Evolutionary conservation across 1,139 yeast genomes (phyloP).

Genomic region (Zygosaccharomyces pseudobailii): DNA sequence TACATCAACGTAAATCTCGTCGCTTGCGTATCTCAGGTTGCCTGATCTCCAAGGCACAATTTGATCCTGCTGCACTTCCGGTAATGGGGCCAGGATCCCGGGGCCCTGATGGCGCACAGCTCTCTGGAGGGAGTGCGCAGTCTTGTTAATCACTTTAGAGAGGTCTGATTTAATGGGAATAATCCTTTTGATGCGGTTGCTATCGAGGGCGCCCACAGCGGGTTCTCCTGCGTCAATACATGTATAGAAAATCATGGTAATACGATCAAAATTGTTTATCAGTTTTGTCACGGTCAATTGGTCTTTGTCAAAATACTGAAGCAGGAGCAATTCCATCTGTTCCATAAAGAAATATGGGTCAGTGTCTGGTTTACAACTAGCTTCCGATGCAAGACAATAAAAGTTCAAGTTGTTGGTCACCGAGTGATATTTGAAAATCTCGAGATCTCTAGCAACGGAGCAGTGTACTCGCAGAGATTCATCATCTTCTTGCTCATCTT

Average conservation of each 20-base stretch:
- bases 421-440: constrained; percentile 23
- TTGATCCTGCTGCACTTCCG: constrained; percentile 12
- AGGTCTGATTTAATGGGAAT: constrained; percentile 55
- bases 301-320: constrained; percentile 32
- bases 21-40: constrained; percentile 60
- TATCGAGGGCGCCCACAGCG: constrained; percentile 54
- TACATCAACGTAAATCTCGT: constrained; percentile 79
- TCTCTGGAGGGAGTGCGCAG: constrained; percentile 34
- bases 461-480: constrained; percentile 7
- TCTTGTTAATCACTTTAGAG: constrained; percentile 39
- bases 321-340: constrained; percentile 21
- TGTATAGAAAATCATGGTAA: constrained; percentile 26
- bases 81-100: background rate
- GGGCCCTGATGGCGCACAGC: constrained; percentile 17
- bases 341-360: constrained; percentile 24
- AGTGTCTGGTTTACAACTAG: constrained; percentile 7
- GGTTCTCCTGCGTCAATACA: constrained; percentile 79
- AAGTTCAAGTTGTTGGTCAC: constrained; percentile 19
- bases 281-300: constrained; percentile 24
- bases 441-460: constrained; percentile 21
- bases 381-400: constrained; percentile 23
- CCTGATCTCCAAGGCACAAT: constrained; percentile 71
- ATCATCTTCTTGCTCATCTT: background rate
- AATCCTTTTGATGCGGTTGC: constrained; percentile 59
- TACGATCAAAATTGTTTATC: constrained; percentile 29